Evolutionary conservation across 2,329 filamentous ascomycete species (phyloP), one percentile per base, ranked within the genome.

Genomic region (Talaromyces sp.): DNA sequence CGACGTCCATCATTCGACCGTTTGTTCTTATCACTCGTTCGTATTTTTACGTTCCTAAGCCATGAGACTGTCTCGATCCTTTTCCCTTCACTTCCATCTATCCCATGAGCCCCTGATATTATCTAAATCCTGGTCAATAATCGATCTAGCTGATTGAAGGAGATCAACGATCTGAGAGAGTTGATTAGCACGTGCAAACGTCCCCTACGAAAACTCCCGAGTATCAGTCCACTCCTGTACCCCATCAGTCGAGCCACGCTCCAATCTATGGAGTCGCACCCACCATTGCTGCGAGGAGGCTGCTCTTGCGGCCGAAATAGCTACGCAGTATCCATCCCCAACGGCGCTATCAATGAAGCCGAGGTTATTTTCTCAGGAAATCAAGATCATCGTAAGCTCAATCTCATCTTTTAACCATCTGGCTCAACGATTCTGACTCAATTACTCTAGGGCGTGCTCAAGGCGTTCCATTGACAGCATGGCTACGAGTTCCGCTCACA

Each of bases 251-350:
- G n/a, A 46, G 25, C 9, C 43, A 46, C 25, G 13, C 45, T 48
- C 17, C 33, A 35, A n/a, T 33, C 45, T 3, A 48, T 48, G 45
- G 45, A 48, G 2, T 7, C 6, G 31, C 45, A 28, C 53, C 43
- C 48, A 31, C 35, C 21, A 36, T 50, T 36, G 39, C 81, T 96
- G 58, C 84, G 82, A 63, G 91, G 91, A 66, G 84, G 86, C 63
- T 96, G 92, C 77, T 86, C 88, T 55, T 97, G 92, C 73, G 91
- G 91, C 58, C 85, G 92, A 61, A 96, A 94, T 69, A 82, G 86
- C 69, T 96, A 96, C 75, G 80, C 85, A 59, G 84, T 96, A 64
- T 75, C 83, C 46, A 80, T 93, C 22, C 91, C 91, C 1, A 71
- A 78, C 19, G 74, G 80, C 64, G 77, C 81, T 40, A 73, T 77